phyloP scores from a whole-genome alignment of 164 flowering plant genomes.

The Tetracentron sinense region DNA sequence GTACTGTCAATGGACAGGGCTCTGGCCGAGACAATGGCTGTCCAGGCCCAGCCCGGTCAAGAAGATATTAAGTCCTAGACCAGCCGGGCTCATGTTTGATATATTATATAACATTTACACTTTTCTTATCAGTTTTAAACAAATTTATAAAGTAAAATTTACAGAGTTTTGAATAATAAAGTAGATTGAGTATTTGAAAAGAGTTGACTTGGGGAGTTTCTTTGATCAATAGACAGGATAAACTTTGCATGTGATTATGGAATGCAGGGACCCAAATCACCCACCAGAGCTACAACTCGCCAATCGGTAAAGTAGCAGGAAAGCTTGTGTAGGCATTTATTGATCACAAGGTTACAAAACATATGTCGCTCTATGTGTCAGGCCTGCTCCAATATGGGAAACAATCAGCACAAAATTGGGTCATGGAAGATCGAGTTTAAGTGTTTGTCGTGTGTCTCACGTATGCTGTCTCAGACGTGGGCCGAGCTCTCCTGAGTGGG shows the following conservation, averaged over 20 bases:
- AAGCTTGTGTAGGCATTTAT: conserved; percentile 91
- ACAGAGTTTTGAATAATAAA: no score
- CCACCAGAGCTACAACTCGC: conserved; percentile 79
- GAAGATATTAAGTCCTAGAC: no score
- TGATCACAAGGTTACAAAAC: conserved; percentile 67
- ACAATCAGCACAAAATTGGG: conserved; percentile 65
- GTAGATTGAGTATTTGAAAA: no score
- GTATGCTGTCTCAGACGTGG: conserved; percentile 85
- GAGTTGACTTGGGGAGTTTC: neutral
- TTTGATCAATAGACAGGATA: no score
- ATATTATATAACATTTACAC: no score
- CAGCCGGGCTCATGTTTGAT: no score
- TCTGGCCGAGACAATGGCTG: no score
- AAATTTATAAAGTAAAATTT: no score
- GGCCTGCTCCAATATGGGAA: conserved; percentile 72
- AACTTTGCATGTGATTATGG: neutral
- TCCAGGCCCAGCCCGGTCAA: no score
- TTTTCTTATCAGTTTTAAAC: no score
- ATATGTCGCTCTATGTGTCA: conserved; percentile 71
- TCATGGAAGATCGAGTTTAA: conserved; percentile 90
- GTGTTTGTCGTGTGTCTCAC: conserved; percentile 96
- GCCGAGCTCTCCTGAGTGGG: conserved; percentile 72
- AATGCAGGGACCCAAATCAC: conserved; percentile 12
- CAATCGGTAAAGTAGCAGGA: conserved; percentile 78
- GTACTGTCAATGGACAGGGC: no score